Percentiles rank a stretch among this genome's conserved stretches.
phyloP scores from a whole-genome alignment of 2,329 filamentous ascomycete species.

The Huntiella bhutanensis region DNA sequence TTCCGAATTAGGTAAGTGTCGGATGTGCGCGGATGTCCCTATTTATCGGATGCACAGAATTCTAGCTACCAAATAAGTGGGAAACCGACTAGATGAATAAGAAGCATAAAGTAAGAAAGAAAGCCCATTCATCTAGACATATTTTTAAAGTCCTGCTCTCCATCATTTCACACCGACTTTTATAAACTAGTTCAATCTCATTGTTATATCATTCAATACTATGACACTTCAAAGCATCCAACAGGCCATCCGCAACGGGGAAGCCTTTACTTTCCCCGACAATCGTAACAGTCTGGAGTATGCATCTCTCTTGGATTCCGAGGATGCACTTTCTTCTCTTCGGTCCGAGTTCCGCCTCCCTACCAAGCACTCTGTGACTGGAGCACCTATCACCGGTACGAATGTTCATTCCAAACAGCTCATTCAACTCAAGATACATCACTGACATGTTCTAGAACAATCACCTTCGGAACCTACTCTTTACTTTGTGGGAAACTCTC shows the following conservation, averaged over 20 bases:
- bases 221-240: background rate
- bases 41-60: too few species aligned
- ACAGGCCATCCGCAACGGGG: background rate
- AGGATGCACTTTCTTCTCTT: slow-evolving; percentile 41
- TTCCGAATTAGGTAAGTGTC: too few species aligned
- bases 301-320: slow-evolving; percentile 34
- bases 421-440: background rate
- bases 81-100: background rate
- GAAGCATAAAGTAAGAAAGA: background rate
- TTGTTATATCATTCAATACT: background rate
- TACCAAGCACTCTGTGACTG: slow-evolving; percentile 45
- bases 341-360: slow-evolving; percentile 62
- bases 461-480: slow-evolving; percentile 26
- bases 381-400: slow-evolving; percentile 24
- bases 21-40: too few species aligned
- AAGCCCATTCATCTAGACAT: background rate
- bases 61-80: too few species aligned
- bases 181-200: background rate
- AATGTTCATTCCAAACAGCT: background rate
- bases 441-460: slow-evolving; percentile 11
- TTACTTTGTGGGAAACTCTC: slow-evolving; percentile 80
- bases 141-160: background rate
- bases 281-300: slow-evolving; percentile 28
- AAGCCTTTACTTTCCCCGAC: background rate
- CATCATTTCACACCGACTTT: background rate